Evolutionary conservation across 129 eudicot genomes (phyloP), one percentile per base, ranked within the genome.

Genomic region (Centella asiatica): DNA sequence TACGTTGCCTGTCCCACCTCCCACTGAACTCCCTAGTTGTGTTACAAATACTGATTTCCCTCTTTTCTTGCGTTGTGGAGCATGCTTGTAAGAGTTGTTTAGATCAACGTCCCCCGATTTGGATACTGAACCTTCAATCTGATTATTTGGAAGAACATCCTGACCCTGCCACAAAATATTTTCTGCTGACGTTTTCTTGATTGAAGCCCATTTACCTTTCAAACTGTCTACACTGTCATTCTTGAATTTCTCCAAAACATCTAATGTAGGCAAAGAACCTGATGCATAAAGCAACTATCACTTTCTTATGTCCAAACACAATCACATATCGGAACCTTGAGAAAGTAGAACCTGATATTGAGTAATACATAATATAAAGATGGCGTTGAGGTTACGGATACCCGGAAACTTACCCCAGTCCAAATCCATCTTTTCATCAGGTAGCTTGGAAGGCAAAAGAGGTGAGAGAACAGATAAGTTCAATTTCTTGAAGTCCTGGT

Each of bases 1-100:
- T 64, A 83, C 89, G 20, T 62, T 68, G 57, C 47, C 61, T 34
- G 97, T 77, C 52, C 97, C 95, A 67, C 97, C 97, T 70, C 89
- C 94, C 54, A 83, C 89, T 56, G 78, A 56, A 62, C 37, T 72
- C 64, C 97, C 85, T 72, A 65, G 66, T 45, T 71, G 65, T 19
- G 94, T 83, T 61, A 75, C 26, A 78, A 86, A 90, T 53, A 81
- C 85, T 60, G 97, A 76, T 2, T 65, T 78, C 62, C 74, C 68
- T 31, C 50, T 18, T 74, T 61, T 81, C 69, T 70, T 89, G 44
- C 77, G 48, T 67, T 74, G n/a, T n/a, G n/a, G 74, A 15, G 68
- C 46, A 19, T 23, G 37, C 71, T 74, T 45, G 52, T 69, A 25
- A 47, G 54, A 62, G 60, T 42, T 65, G 54, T 56, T 73, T 59